A percentile compares a stretch with the other conserved stretches of the same genome.
Evolutionary conservation across 2,329 filamentous ascomycete genomes (phyloP).

Genomic region (Calonectria naviculata): DNA sequence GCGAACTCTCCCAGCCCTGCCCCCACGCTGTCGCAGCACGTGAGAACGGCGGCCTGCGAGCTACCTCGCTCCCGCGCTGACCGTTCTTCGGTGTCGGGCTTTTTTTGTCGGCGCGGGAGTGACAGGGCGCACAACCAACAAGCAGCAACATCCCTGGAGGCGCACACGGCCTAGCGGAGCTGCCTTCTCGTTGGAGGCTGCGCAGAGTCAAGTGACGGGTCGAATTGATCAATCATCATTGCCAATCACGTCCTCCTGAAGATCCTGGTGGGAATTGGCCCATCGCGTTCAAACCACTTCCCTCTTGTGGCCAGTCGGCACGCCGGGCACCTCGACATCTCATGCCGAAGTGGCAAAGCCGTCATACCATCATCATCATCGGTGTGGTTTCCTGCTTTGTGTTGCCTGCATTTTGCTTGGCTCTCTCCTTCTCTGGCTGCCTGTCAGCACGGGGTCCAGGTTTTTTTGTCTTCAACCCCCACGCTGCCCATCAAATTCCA

Average conservation of each 20-base stretch:
- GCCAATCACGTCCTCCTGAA: conserved; percentile 6
- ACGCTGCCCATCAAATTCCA: conserved; percentile 9
- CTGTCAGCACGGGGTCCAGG: neutral
- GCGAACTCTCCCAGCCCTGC: conserved; percentile 3
- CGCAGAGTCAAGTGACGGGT: conserved; percentile 3
- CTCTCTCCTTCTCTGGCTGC: neutral
- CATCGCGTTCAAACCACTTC: neutral
- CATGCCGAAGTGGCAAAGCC: conserved; percentile 12
- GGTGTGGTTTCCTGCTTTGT: neutral
- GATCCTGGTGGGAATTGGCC: conserved; percentile 7
- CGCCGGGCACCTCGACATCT: neutral
- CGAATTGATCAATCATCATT: conserved; percentile 12
- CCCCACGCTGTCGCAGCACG: conserved; percentile 36
- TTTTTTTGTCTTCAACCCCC: conserved; percentile 2
- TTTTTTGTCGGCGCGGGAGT: conserved; percentile 1
- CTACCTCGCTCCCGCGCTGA: conserved; percentile 1
- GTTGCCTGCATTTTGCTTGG: too few species aligned
- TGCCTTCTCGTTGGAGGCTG: conserved; percentile 4
- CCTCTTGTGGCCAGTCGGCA: neutral
- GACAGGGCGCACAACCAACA: neutral
- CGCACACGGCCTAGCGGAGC: neutral
- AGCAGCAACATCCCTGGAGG: neutral
- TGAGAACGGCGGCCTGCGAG: conserved; percentile 36
- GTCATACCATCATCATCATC: conserved; percentile 11
- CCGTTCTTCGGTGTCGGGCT: neutral